Percentiles rank a stretch among this genome's conserved stretches.
phyloP scores from a whole-genome alignment of 192 early-diverging fungal species.

The Mortierella antarctica region DNA sequence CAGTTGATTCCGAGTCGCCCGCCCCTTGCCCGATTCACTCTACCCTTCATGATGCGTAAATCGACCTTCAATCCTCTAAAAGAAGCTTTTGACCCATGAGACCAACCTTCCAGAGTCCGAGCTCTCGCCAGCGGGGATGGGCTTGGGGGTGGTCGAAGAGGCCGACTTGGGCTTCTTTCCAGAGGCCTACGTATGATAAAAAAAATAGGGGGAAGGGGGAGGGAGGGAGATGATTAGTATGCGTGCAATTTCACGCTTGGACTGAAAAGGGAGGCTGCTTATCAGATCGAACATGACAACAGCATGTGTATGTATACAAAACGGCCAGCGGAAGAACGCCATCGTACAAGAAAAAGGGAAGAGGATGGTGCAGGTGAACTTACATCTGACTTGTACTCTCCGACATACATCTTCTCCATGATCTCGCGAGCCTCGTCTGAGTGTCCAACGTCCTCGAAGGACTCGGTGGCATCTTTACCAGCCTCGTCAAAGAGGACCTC shows the following conservation, averaged over 20 bases:
- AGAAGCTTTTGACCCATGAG: constrained; percentile 53
- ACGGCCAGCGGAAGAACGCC: background rate
- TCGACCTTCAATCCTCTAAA: constrained; percentile 10
- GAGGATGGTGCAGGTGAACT: constrained; percentile 14
- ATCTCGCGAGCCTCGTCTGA: constrained; percentile 93
- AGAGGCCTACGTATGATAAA: background rate
- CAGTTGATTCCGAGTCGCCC: too few species aligned
- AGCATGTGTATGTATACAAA: background rate
- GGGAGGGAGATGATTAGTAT: background rate
- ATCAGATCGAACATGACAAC: constrained; percentile 11
- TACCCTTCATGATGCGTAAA: too few species aligned
- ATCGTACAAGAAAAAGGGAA: background rate
- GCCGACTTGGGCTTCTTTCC: constrained; percentile 42
- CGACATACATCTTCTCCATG: constrained; percentile 80
- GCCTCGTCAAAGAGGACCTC: constrained; percentile 94
- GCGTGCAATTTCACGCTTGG: too few species aligned
- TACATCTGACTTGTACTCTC: constrained; percentile 71
- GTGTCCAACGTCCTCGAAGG: constrained; percentile 98
- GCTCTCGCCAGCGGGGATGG: constrained; percentile 21
- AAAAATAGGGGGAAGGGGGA: background rate
- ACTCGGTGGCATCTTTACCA: constrained; percentile 90
- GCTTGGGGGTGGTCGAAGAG: constrained; percentile 29
- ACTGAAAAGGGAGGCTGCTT: background rate
- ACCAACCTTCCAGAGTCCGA: constrained; percentile 54
- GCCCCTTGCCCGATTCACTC: too few species aligned